These are phyloP conservation scores for Penicillium sp. DNA, from an alignment of 2,329 filamentous ascomycete genomes.

Conservation along the genomic window DNA sequence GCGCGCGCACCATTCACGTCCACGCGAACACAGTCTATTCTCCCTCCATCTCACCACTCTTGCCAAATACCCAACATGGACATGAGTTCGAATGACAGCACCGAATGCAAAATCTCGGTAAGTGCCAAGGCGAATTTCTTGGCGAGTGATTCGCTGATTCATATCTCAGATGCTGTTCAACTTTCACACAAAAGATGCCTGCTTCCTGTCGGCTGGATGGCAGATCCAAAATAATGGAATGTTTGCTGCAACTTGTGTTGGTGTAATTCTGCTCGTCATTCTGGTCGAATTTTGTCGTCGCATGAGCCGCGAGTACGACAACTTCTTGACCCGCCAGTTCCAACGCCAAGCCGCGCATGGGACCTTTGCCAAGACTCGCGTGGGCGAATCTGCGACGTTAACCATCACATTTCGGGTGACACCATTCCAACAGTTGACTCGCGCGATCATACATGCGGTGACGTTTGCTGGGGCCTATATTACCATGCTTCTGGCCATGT, in stretches of 20 bases:
- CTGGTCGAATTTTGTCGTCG: conserved; percentile 71
- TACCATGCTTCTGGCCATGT: conserved; percentile 69
- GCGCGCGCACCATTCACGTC: not conserved
- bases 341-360: conserved; percentile 18
- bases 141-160: conserved; percentile 10
- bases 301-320: conserved; percentile 69
- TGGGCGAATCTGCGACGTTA: conserved; percentile 18
- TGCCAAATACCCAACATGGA: conserved; percentile 12
- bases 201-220: conserved; percentile 69
- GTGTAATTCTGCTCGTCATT: conserved; percentile 70
- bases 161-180: conserved; percentile 25
- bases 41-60: not conserved
- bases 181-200: conserved; percentile 22
- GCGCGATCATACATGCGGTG: conserved; percentile 66
- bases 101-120: conserved; percentile 29
- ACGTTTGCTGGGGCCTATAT: conserved; percentile 77
- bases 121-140: conserved; percentile 14
- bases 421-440: conserved; percentile 40
- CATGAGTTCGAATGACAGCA: conserved; percentile 19
- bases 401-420: not conserved
- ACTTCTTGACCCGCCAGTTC: conserved; percentile 48
- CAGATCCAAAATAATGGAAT: conserved; percentile 66
- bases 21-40: not conserved
- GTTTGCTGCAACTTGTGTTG: conserved; percentile 80
- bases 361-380: conserved; percentile 49